Base-by-base conservation (phyloP, 2,329 filamentous ascomycete genomes). In the Cephalotrichum gorgonifer region DNA sequence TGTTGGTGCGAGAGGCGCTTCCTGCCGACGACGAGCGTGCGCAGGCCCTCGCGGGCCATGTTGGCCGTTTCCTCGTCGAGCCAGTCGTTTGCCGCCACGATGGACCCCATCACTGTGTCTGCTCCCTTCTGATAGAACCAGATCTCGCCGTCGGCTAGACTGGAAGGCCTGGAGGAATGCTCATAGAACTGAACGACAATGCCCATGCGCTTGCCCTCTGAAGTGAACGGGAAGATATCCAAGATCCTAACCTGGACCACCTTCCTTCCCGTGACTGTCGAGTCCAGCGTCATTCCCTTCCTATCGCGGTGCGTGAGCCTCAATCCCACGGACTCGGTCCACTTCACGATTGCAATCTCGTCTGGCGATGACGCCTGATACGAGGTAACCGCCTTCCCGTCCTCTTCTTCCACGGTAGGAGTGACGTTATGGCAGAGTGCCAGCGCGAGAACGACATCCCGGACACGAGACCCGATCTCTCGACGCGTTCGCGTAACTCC, bases 51-150 rank as follows among this genome's bases (percentile, higher is more conserved):
- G 44, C 93, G 83, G 6, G 94, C 94, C 94, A 98, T 98, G 63
- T 98, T 98, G n/a, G 88, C 88, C 0, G 93, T 97, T 65, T 98
- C 93, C 64, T 98, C 93, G 56, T 98, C 93, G 1, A 98, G 80
- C 94, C 93, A 98, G 69, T 98, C 93, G 60, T 97, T 98, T 17
- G 90, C 81, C 7, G 86, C 88, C 31, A 98, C 93, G 55, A 98
- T 97, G 3, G 84, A 78, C n/a, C 84, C 80, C 94, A 98, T 98
- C 54, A 98, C 91, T 0, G 93, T 97, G 63, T 98, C 94, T 3
- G 93, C 94, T 53, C 93, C 93, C 66, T 98, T 98, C 60, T 98
- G 90, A 61, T 91, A 97, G 68, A 98, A 98, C 86, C 91, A 96
- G 27, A 97, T 91, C 60, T 97, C 91, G 14, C 86, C 82, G 43